Evolutionary conservation across 129 eudicot species (phyloP).

Genomic region (Flaveria robusta): DNA sequence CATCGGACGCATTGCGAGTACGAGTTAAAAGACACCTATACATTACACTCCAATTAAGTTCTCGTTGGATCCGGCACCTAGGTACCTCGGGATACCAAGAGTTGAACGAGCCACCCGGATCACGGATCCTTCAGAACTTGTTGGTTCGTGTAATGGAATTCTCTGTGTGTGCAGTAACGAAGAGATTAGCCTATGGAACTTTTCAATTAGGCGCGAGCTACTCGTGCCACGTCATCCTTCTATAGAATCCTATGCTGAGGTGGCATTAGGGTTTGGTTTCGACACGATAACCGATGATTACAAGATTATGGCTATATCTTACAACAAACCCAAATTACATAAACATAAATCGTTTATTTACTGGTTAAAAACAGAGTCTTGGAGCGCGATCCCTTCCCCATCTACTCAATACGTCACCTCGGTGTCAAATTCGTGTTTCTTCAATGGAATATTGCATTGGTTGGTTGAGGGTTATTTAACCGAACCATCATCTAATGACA

Average conservation of each 20-base stretch:
- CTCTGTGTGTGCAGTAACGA: background rate
- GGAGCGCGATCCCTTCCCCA: background rate
- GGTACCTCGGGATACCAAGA: background rate
- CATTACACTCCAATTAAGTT: background rate
- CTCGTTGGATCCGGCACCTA: background rate
- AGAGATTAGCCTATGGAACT: constrained; percentile 14
- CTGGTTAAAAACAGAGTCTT: background rate
- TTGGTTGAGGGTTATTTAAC: background rate
- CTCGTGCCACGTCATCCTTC: background rate
- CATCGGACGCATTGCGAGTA: background rate
- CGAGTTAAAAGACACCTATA: background rate
- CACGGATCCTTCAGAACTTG: background rate
- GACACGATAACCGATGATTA: constrained; percentile 5
- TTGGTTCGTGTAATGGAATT: constrained; percentile 21
- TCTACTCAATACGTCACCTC: background rate
- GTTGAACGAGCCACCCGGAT: background rate
- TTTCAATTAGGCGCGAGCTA: constrained; percentile 13
- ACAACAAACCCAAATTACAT: too few species aligned
- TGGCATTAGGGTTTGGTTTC: constrained; percentile 9
- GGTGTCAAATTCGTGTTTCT: background rate
- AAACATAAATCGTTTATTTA: background rate
- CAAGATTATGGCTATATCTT: background rate
- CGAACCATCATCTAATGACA: background rate
- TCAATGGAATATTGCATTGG: constrained; percentile 29
- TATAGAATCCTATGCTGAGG: background rate